Conservation (phyloP, 139 green algal species). For the Pleodorina starrii region DNA sequence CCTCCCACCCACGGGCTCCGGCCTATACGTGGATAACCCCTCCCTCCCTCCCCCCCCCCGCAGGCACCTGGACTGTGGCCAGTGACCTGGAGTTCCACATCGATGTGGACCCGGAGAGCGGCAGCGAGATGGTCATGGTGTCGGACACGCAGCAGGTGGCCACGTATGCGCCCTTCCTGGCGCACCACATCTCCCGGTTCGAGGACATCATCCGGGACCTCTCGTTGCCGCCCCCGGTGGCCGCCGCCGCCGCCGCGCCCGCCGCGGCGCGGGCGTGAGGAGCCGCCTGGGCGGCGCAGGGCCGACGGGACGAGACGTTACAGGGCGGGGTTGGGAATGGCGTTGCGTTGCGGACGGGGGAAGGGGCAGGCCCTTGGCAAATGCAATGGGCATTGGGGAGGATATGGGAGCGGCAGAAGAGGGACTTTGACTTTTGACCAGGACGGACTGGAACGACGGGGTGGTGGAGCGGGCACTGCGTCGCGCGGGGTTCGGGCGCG, state of each 20-base stretch:
- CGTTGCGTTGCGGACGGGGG: too few relatives aligned
- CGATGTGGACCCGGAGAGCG: conserved; percentile 75
- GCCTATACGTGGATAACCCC: background rate
- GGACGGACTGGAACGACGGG: too few relatives aligned
- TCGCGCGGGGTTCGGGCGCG: too few relatives aligned
- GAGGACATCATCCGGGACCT: conserved; percentile 80
- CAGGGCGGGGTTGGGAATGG: too few relatives aligned
- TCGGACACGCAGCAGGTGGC: conserved; percentile 65
- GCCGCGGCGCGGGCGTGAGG: background rate
- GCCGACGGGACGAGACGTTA: too few relatives aligned
- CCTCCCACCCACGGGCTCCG: background rate
- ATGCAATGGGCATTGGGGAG: background rate
- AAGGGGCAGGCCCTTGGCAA: background rate
- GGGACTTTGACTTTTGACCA: too few relatives aligned
- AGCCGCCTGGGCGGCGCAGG: too few relatives aligned
- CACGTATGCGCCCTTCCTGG: conserved; percentile 79
- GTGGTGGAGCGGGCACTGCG: too few relatives aligned
- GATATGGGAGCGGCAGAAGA: too few relatives aligned
- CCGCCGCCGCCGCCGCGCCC: background rate
- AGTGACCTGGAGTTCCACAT: conserved; percentile 90
- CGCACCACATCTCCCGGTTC: conserved; percentile 82
- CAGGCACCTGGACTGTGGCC: conserved; percentile 54
- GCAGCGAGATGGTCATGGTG: conserved; percentile 78
- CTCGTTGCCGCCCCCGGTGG: conserved; percentile 40
- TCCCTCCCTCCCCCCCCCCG: background rate